phyloP scores from a whole-genome alignment of 139 green algal genomes.

The Closterium sp. region DNA sequence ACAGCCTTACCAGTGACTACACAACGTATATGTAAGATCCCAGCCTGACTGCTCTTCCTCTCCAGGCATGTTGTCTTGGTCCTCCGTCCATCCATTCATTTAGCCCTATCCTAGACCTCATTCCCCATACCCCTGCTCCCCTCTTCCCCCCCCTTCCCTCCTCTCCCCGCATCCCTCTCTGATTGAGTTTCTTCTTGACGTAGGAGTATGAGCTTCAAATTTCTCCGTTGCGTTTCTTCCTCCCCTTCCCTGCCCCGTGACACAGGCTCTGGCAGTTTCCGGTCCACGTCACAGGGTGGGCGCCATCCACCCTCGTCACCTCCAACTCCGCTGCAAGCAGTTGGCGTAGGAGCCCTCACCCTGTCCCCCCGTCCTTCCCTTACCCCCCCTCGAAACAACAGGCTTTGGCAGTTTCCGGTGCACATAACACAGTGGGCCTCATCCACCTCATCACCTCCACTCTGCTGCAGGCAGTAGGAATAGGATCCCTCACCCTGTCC shows the following conservation, averaged over 20 bases:
- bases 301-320: background rate
- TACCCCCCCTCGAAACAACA: too few species aligned
- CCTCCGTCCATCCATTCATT: background rate
- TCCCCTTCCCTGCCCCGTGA: background rate
- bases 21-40: conserved; percentile 9
- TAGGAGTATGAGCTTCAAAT: too few species aligned
- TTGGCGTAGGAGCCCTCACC: too few species aligned
- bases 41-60: background rate
- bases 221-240: background rate
- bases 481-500: too few species aligned
- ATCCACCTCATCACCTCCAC: too few species aligned
- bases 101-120: background rate
- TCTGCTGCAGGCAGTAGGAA: too few species aligned
- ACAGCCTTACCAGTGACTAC: conserved; percentile 8
- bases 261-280: conserved; percentile 52
- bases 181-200: background rate
- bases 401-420: too few species aligned
- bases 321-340: too few species aligned
- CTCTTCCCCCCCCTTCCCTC: background rate
- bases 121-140: background rate
- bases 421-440: too few species aligned
- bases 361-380: background rate
- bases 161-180: background rate
- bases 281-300: conserved; percentile 46
- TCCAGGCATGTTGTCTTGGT: background rate